Conservation (phyloP, 1,284 basidiomycete species). For the Malassezia brasiliensis region DNA sequence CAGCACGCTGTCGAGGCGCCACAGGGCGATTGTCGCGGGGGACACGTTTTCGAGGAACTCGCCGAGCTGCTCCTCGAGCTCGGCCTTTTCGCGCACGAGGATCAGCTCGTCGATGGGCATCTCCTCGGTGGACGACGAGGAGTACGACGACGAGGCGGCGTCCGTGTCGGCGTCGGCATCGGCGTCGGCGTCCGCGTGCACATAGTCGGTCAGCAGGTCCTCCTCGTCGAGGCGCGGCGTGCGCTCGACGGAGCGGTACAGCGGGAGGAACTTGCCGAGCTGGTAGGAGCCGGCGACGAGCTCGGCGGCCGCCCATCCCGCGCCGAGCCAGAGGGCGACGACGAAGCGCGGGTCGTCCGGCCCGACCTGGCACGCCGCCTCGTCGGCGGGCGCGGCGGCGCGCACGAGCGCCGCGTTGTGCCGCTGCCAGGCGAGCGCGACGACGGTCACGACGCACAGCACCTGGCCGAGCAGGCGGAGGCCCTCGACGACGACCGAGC, state of each 20-base stretch:
- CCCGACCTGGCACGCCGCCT: slow-evolving; percentile 3
- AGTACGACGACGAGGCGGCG: background rate
- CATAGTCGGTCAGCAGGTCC: slow-evolving; percentile 13
- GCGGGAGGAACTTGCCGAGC: slow-evolving; percentile 13
- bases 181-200: background rate
- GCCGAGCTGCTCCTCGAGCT: slow-evolving; percentile 35
- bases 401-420: background rate
- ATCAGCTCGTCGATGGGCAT: slow-evolving; percentile 12
- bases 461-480: slow-evolving; percentile 10
- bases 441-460: slow-evolving; percentile 4
- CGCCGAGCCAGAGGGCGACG: slow-evolving; percentile 14
- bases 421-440: slow-evolving; percentile 10
- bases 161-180: background rate
- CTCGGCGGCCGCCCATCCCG: slow-evolving; percentile 14
- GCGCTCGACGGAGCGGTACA: slow-evolving; percentile 6
- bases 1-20: slow-evolving; percentile 38
- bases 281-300: slow-evolving; percentile 12
- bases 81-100: slow-evolving; percentile 17
- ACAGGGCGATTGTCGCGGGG: slow-evolving; percentile 31
- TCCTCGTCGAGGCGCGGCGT: slow-evolving; percentile 5
- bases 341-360: slow-evolving; percentile 16
- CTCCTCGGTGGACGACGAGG: slow-evolving; percentile 2
- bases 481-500: slow-evolving; percentile 12
- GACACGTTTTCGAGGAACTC: slow-evolving; percentile 32
- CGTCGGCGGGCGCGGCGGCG: background rate